phyloP scores from a whole-genome alignment of 2,329 filamentous ascomycete genomes.

The Furcasterigmium sp. region DNA sequence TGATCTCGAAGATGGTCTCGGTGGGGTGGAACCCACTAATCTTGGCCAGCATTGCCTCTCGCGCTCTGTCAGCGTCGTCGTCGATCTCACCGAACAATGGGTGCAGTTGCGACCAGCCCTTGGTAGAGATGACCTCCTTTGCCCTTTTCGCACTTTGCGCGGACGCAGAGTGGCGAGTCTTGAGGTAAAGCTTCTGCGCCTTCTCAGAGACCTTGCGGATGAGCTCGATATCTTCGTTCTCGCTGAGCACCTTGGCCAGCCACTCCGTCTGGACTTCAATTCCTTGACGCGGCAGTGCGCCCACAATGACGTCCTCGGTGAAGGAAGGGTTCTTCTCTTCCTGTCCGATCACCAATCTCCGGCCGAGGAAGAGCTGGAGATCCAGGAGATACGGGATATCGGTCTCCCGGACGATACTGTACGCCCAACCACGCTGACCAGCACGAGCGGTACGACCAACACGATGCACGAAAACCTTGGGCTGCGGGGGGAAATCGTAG shows the following conservation, averaged over 20 bases:
- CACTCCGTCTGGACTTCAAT: slow-evolving; percentile 77
- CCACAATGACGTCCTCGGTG: slow-evolving; percentile 78
- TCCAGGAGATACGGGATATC: slow-evolving; percentile 92
- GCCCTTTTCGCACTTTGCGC: slow-evolving; percentile 84
- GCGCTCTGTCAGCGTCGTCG: slow-evolving; percentile 61
- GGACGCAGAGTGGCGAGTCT: slow-evolving; percentile 85
- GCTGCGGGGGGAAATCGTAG: slow-evolving; percentile 95
- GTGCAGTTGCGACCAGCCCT: slow-evolving; percentile 70
- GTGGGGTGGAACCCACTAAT: slow-evolving; percentile 84
- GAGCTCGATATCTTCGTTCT: slow-evolving; percentile 66
- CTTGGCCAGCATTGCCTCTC: slow-evolving; percentile 80
- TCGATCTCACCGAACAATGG: slow-evolving; percentile 71
- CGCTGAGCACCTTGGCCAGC: slow-evolving; percentile 71
- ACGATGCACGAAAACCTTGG: slow-evolving; percentile 94
- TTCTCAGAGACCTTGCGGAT: slow-evolving; percentile 74
- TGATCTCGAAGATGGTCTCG: slow-evolving; percentile 96
- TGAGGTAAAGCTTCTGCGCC: slow-evolving; percentile 88
- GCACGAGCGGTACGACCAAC: slow-evolving; percentile 95
- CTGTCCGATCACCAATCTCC: slow-evolving; percentile 71
- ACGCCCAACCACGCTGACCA: slow-evolving; percentile 88
- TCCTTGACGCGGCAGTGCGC: slow-evolving; percentile 65
- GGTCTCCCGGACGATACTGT: slow-evolving; percentile 81
- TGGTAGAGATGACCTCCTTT: slow-evolving; percentile 67
- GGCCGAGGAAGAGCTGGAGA: slow-evolving; percentile 89
- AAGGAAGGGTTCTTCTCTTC: slow-evolving; percentile 61